Base-by-base conservation (phyloP, 768 basidiomycete genomes). In the Phlebiopsis gigantea region DNA sequence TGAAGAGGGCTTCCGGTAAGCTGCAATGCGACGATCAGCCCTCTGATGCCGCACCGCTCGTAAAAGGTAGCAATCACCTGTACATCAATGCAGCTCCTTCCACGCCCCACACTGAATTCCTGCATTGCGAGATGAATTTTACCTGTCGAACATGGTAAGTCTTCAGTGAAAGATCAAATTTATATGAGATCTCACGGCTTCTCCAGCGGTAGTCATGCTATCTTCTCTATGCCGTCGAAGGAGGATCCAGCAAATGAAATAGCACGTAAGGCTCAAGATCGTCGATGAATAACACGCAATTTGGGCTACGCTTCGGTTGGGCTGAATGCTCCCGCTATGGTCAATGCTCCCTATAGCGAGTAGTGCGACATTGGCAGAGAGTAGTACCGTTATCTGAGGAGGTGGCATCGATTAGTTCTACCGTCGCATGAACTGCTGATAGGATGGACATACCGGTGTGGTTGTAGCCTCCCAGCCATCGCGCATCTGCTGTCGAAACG, bases 311-410 rank as follows among this genome's bases (percentile, higher is more conserved):
- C 62, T 66, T 10, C 71, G 54, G 22, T 51, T 5, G 19, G 26
- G 15, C 12, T 25, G 19, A 25, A 12, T 9, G 44, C 24, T 29
- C 46, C 31, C 31, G 24, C 15, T 10, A 7, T 10, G 17, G 25
- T 57, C 79, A 52, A 84, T 83, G 21, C 73, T 71, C 26, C 72
- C 69, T 30, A 85, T 83, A 1, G 81, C 77, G 17, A 87, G 69
- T 61, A 85, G 83, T 0, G 75, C 78, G 0, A 86, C 80, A 50
- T 85, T 84, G 14, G 79, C 81, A 41, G 77, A 79, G 21, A 86
- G 63, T n/a, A 86, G 68, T 2, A 85, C 81, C 0, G 80, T 81
- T 50, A 19, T n/a, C 30, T 30, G 25, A 12, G 30, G 2, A 19
- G 8, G 31, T 24, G 50, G 17, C 41, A 44, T 17, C 6, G 46